Conservation (phyloP, 164 flowering plant species). For the Liquidambar formosana region DNA sequence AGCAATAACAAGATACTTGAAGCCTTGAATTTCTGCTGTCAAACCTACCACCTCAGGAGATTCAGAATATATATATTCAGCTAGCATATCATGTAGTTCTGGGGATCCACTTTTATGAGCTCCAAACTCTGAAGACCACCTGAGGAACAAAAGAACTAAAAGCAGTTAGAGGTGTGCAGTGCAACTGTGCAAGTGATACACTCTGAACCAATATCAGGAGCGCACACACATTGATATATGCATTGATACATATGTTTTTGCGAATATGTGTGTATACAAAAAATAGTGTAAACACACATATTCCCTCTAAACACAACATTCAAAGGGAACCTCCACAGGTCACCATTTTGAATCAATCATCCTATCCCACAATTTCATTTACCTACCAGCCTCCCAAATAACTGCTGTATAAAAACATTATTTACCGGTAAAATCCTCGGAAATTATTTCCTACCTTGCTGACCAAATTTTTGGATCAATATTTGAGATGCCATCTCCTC, state of each 20-base stretch:
- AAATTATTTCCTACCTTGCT: no score
- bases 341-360: no score
- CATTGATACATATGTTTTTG: no score
- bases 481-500: no score
- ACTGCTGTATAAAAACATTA: no score
- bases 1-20: neutral
- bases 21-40: neutral
- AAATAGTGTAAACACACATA: neutral
- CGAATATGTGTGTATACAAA: neutral
- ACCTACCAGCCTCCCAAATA: no score
- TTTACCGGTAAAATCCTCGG: no score
- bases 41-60: constrained; percentile 87
- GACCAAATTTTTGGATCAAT: no score
- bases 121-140: constrained; percentile 97
- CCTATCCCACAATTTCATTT: no score
- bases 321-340: no score
- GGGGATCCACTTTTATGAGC: constrained; percentile 69
- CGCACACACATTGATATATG: no score
- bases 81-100: constrained; percentile 83
- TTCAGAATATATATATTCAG: constrained; percentile 82
- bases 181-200: neutral
- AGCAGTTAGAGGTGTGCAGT: constrained; percentile 1
- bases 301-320: no score
- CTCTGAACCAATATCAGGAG: neutral
- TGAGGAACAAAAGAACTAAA: constrained; percentile 27